Conservation (phyloP, 768 basidiomycete species). For the Macrolepiota fuliginosa region DNA sequence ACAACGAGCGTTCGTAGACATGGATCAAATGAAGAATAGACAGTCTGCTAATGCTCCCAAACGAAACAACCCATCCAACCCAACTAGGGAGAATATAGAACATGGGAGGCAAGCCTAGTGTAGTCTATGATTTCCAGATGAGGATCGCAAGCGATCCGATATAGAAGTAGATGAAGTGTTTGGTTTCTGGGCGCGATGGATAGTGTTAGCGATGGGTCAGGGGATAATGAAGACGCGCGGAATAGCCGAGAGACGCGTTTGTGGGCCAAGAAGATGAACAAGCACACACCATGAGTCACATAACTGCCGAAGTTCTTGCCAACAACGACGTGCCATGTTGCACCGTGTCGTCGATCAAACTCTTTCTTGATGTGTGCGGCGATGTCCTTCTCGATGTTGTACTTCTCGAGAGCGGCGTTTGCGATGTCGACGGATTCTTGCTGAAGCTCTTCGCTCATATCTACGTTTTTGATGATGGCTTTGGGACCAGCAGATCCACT, state of each 20-base stretch:
- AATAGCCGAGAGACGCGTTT: conserved; percentile 10
- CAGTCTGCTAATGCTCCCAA: conserved; percentile 3
- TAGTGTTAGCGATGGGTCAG: conserved; percentile 13
- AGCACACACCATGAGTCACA: conserved; percentile 85
- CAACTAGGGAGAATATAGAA: not conserved
- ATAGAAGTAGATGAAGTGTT: conserved; percentile 99
- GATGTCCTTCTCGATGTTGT: conserved; percentile 96
- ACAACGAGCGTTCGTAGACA: conserved; percentile 1
- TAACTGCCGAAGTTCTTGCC: conserved; percentile 99
- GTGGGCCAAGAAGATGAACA: not conserved
- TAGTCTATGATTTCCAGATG: conserved; percentile 84
- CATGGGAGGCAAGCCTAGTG: not conserved
- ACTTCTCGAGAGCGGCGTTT: conserved; percentile 81
- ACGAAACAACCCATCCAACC: not conserved
- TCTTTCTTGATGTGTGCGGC: conserved; percentile 98
- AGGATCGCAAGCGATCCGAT: conserved; percentile 90
- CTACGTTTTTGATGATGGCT: conserved; percentile 94
- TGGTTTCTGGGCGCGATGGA: conserved; percentile 66
- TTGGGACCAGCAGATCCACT: conserved; percentile 44
- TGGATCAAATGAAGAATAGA: conserved; percentile 1
- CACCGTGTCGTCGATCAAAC: conserved; percentile 88
- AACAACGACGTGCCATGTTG: conserved; percentile 98
- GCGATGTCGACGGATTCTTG: conserved; percentile 91
- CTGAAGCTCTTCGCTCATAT: conserved; percentile 97
- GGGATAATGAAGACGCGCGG: conserved; percentile 13